A percentile compares a stretch with the other conserved stretches of the same genome.
Evolutionary conservation across 2,329 filamentous ascomycete species (phyloP).

Genomic region (Diaporthe ilicicola): DNA sequence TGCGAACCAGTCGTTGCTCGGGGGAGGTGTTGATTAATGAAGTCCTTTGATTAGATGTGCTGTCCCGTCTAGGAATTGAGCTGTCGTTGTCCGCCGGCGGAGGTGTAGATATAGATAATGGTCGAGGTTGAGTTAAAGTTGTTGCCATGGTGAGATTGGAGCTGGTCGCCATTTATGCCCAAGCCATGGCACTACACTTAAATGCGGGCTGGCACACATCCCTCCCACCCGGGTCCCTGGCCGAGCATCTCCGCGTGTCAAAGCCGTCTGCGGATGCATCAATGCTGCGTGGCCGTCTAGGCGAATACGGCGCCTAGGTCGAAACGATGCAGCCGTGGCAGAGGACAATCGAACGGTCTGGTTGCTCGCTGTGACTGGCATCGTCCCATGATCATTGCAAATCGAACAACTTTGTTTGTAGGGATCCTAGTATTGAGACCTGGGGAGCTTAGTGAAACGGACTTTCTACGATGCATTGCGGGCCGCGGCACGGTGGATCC

Average conservation of each 20-base stretch:
- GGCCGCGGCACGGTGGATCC: slow-evolving; percentile 1
- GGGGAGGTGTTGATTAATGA: slow-evolving; percentile 6
- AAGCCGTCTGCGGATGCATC: slow-evolving; percentile 11
- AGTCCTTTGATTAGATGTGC: slow-evolving; percentile 1
- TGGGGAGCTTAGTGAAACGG: slow-evolving; percentile 13
- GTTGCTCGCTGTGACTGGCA: slow-evolving; percentile 11
- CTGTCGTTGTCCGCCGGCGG: slow-evolving; percentile 18
- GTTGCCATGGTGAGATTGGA: slow-evolving; percentile 20
- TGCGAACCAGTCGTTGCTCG: slow-evolving; percentile 16
- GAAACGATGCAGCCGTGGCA: slow-evolving; percentile 15
- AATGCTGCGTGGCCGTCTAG: slow-evolving; percentile 6
- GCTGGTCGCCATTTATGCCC: slow-evolving; percentile 19
- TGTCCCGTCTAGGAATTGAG: slow-evolving; percentile 14
- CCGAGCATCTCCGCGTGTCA: slow-evolving; percentile 20
- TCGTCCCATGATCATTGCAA: slow-evolving; percentile 23
- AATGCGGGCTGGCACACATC: slow-evolving; percentile 13
- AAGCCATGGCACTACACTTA: slow-evolving; percentile 20
- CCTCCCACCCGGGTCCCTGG: slow-evolving; percentile 7
- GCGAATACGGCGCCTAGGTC: background rate
- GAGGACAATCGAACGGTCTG: slow-evolving; percentile 20
- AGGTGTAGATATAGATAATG: slow-evolving; percentile 22
- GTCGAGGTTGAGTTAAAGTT: slow-evolving; percentile 10
- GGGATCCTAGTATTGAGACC: slow-evolving; percentile 9
- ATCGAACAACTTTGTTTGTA: slow-evolving; percentile 22
- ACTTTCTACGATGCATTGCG: slow-evolving; percentile 7